Percentiles rank a stretch among this genome's conserved stretches.
phyloP scores from a whole-genome alignment of 345 rosid genomes.

The Brassica rapa region DNA sequence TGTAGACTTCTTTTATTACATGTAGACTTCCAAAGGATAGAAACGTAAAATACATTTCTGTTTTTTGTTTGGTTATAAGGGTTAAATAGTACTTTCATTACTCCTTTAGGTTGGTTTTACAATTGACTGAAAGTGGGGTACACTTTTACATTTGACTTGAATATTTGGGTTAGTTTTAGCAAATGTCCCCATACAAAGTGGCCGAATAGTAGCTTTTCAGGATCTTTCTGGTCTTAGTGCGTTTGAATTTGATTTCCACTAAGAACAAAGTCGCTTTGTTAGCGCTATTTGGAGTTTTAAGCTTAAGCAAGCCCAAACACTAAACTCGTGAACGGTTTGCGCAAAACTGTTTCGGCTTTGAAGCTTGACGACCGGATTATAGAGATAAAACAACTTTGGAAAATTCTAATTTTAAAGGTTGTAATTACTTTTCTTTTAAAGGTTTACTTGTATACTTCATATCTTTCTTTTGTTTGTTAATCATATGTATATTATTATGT shows the following conservation, averaged over 20 bases:
- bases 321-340: neutral
- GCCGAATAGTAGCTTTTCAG: neutral
- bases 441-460: neutral
- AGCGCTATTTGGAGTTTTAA: neutral
- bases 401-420: neutral
- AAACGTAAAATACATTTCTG: too few species aligned
- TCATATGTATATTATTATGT: neutral
- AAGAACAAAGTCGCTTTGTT: neutral
- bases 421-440: too few species aligned
- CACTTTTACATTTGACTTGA: too few species aligned
- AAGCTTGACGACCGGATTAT: neutral
- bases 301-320: neutral
- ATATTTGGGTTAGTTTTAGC: too few species aligned
- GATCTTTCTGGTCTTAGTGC: neutral
- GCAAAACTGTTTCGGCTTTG: neutral
- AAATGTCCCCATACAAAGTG: neutral
- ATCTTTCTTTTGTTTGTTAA: neutral
- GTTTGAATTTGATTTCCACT: neutral
- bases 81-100: too few species aligned
- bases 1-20: too few species aligned
- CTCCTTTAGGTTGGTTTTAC: too few species aligned
- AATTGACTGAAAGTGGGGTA: too few species aligned
- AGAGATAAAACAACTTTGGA: neutral
- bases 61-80: too few species aligned
- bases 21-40: too few species aligned